phyloP scores from a whole-genome alignment of 2,329 filamentous ascomycete species.

The Beauveria rudraprayagi region DNA sequence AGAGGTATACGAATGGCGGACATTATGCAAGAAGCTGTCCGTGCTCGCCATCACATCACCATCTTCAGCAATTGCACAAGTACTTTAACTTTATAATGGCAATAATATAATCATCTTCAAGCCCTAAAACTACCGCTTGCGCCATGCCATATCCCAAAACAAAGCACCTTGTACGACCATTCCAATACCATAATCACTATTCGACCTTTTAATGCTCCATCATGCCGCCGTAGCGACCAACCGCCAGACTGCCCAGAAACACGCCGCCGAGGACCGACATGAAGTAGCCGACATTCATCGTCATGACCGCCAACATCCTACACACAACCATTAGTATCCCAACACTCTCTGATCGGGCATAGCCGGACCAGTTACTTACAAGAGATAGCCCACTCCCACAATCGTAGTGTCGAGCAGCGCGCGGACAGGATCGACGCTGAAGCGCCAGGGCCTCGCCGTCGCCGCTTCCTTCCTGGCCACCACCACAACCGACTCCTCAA shows the following conservation, averaged over 20 bases:
- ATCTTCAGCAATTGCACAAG: too few relatives aligned
- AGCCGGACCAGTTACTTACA: conserved; percentile 51
- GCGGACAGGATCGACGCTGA: conserved; percentile 69
- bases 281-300: conserved; percentile 79
- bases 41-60: too few relatives aligned
- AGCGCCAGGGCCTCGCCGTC: conserved; percentile 62
- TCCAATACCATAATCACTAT: neutral
- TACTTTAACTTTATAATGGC: too few relatives aligned
- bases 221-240: conserved; percentile 58
- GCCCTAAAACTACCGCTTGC: too few relatives aligned
- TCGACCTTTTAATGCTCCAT: conserved; percentile 33
- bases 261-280: conserved; percentile 68
- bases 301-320: conserved; percentile 92
- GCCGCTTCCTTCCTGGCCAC: conserved; percentile 49
- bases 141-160: neutral
- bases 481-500: conserved; percentile 73
- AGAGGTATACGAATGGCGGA: too few relatives aligned
- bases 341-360: neutral
- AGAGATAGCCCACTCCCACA: conserved; percentile 71
- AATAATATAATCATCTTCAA: too few relatives aligned
- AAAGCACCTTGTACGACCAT: neutral
- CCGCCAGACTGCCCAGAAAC: conserved; percentile 77
- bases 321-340: neutral
- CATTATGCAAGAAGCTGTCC: too few relatives aligned
- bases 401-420: conserved; percentile 63